Base-by-base conservation (phyloP, 208 protist genomes). In the Wallacemonas sp. region DNA sequence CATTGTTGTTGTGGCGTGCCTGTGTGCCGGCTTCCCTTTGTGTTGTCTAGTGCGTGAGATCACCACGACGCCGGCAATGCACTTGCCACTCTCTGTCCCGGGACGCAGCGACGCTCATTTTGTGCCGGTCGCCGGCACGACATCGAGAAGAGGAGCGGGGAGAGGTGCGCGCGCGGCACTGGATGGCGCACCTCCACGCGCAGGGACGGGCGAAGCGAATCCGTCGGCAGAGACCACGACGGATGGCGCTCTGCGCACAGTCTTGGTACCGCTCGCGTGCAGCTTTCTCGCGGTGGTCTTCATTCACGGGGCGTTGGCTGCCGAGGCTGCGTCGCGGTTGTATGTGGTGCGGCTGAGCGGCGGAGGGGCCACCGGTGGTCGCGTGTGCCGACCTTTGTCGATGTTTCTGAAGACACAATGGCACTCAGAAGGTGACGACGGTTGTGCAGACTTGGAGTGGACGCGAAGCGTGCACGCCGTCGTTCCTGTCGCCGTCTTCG, bases 321-420 rank as follows among this genome's bases (percentile, higher is more conserved):
- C n/a, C n/a, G 52, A 59, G 52, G 52, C 52, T 8, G 29, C n/a
- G 12, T 59, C 52, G 20, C 52, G 52, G 3, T n/a, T 59, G 31
- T n/a, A 33, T n/a, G 52, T 59, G 4, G 52, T 59, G 8, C 52
- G 52, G 4, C 31, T 59, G 3, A 10, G 16, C 4, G 31, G n/a
- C 31, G 22, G 16, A 22, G 20, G 20, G 11, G 20, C 16, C 36
- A 41, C 36, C 7, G 36, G 14, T 22, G 31, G 3, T 25, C 7
- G 10, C n/a, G 5, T 59, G 18, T 59, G 52, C n/a, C n/a, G n/a
- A 41, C 52, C 52, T 8, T n/a, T 10, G n/a, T 59, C 52, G 18
- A 22, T 5, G 12, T 59, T 59, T n/a, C 52, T 59, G 12, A 59
- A 39, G 32, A 14, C 7, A 12, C 26, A 41, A n/a, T 59, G 52